phyloP scores from a whole-genome alignment of 139 green algal genomes.

The Chlamydomonas schloesseri region DNA sequence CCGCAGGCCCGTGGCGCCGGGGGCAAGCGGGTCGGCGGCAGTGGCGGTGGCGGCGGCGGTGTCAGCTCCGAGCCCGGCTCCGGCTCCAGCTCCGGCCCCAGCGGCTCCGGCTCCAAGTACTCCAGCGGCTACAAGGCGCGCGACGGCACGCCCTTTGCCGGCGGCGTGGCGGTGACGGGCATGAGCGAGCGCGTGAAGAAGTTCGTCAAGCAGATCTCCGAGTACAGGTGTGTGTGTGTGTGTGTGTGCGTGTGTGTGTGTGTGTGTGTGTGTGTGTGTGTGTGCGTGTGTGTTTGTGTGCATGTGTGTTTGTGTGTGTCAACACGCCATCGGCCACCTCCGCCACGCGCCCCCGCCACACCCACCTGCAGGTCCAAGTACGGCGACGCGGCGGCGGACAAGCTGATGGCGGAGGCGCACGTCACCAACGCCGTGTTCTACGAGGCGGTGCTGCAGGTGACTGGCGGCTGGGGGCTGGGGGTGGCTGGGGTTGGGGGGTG shows the following conservation, averaged over 20 bases:
- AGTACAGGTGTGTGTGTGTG: slow-evolving; percentile 28
- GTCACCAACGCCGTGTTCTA: slow-evolving; percentile 54
- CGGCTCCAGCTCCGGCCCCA: not conserved
- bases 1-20: not conserved
- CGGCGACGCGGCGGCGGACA: slow-evolving; percentile 47
- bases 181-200: slow-evolving; percentile 29
- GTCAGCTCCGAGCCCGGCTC: not conserved
- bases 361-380: slow-evolving; percentile 46
- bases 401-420: slow-evolving; percentile 57
- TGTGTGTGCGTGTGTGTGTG: not conserved
- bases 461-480: too few relatives aligned
- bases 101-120: not conserved
- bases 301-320: too few relatives aligned
- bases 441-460: slow-evolving; percentile 33
- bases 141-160: not conserved
- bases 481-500: too few relatives aligned
- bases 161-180: not conserved
- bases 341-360: too few relatives aligned
- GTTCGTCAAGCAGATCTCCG: slow-evolving; percentile 35
- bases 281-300: not conserved
- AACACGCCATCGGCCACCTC: too few relatives aligned
- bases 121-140: not conserved
- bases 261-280: not conserved
- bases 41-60: too few relatives aligned
- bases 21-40: not conserved